phyloP scores from a whole-genome alignment of 2,329 filamentous ascomycete genomes.

The Penicillium capsulatum region DNA sequence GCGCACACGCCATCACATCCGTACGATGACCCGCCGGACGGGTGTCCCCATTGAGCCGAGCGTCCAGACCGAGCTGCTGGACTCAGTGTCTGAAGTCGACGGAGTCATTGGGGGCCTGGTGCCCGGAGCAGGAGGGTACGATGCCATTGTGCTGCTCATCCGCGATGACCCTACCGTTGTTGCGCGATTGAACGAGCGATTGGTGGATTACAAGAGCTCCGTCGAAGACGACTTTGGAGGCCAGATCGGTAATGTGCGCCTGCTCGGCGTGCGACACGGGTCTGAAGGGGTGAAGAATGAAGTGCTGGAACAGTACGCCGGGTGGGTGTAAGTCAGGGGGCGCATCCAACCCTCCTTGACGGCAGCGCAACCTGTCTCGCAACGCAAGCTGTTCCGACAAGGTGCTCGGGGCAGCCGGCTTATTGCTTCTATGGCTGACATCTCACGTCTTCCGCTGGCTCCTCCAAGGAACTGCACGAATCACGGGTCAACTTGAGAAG shows the following conservation, averaged over 20 bases:
- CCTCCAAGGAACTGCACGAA: conserved; percentile 6
- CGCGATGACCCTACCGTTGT: conserved; percentile 66
- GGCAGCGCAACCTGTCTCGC: conserved; percentile 4
- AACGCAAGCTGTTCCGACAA: background rate
- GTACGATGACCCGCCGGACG: conserved; percentile 69
- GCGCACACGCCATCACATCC: conserved; percentile 58
- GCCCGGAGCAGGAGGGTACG: conserved; percentile 88
- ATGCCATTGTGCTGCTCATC: conserved; percentile 79
- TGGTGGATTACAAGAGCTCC: conserved; percentile 61
- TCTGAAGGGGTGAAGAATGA: conserved; percentile 45
- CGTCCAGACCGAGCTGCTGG: conserved; percentile 77
- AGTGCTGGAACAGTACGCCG: conserved; percentile 35
- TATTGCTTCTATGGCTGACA: conserved; percentile 5
- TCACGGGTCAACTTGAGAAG: conserved; percentile 4
- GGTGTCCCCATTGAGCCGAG: conserved; percentile 84
- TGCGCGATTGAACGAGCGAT: conserved; percentile 55
- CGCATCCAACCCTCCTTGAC: background rate
- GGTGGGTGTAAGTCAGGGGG: conserved; percentile 32
- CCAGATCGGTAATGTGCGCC: conserved; percentile 43
- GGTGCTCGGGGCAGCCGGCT: conserved; percentile 1
- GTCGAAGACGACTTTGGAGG: conserved; percentile 44
- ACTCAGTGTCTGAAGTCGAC: conserved; percentile 65
- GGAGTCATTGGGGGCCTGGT: conserved; percentile 90
- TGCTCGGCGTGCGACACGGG: conserved; percentile 45
- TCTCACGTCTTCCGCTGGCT: conserved; percentile 1